Evolutionary conservation across 208 protist species (phyloP).

Genomic region (Trypanosomatidae sp.): DNA sequence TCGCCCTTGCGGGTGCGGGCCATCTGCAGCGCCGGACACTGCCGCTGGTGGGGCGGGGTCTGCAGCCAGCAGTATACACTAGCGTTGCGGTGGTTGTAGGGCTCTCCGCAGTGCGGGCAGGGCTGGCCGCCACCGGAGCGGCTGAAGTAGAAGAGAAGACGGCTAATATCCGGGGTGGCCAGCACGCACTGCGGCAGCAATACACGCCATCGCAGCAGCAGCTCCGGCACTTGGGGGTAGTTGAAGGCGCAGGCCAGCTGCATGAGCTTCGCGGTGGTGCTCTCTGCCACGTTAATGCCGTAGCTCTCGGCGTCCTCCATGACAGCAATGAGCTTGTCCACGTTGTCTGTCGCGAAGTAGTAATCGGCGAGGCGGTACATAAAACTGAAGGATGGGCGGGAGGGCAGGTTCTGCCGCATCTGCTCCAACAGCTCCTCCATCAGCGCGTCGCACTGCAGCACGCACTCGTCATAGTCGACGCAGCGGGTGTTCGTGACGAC

Average conservation of each 20-base stretch:
- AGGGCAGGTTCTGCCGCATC: constrained; percentile 69
- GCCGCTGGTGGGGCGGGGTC: constrained; percentile 80
- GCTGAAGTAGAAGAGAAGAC: constrained; percentile 85
- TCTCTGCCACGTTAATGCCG: constrained; percentile 79
- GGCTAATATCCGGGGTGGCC: constrained; percentile 87
- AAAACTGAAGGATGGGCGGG: constrained; percentile 77
- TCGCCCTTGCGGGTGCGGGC: constrained; percentile 74
- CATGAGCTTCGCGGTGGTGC: constrained; percentile 91
- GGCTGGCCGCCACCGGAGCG: constrained; percentile 73
- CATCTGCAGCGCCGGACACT: constrained; percentile 63
- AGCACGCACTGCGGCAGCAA: constrained; percentile 84
- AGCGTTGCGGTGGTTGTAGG: constrained; percentile 86
- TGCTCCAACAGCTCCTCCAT: constrained; percentile 84
- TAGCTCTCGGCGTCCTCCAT: constrained; percentile 85
- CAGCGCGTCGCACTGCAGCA: constrained; percentile 83
- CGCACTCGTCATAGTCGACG: constrained; percentile 84
- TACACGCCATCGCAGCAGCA: constrained; percentile 84
- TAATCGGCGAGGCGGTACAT: constrained; percentile 89
- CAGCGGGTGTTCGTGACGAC: constrained; percentile 63
- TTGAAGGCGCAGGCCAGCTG: constrained; percentile 88
- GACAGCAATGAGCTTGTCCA: constrained; percentile 88
- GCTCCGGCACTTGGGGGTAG: constrained; percentile 75
- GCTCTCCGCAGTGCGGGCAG: constrained; percentile 82
- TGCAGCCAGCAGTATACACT: constrained; percentile 82
- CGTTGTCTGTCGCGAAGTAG: constrained; percentile 92